Evolutionary conservation across 1,284 basidiomycete species (phyloP), one percentile per base, ranked within the genome.

Genomic region (Malassezia obtusa): DNA sequence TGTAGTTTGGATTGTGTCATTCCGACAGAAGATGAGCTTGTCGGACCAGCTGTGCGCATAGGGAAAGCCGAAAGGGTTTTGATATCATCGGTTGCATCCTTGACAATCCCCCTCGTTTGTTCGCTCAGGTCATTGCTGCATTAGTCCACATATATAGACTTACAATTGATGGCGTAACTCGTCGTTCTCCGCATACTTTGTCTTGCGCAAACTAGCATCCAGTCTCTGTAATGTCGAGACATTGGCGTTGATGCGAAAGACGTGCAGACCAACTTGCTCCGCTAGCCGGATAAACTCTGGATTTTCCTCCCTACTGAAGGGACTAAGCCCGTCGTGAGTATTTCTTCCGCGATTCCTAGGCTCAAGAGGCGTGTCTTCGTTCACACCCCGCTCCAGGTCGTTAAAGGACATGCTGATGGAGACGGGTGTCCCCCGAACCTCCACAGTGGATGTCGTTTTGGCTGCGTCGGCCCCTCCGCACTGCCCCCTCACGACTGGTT

Each of bases 171-270:
- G 44, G 19, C 37, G 40, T 0, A 56, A 32, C 4, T 43, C 33
- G 21, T 46, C 49, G 7, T 31, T 30, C 14, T 31, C 31, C 5
- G 15, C 14, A 19, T 51, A 30, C 22, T 15, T 12, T 3, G 89
- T 89, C 3, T 95, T 80, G 74, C 46, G 60, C n/a, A 63, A 57
- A 25, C 92, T 86, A 67, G 94, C 87, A 11, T 98, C 86, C 21
- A 92, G 80, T 73, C 89, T 88, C 69, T 89, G 77, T 48, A 99
- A 92, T 12, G 87, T 91, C 66, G 91, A 86, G 6, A 96, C 89
- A 76, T 98, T 99, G 57, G 87, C 83, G 70, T 94, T 92, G 78
- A 98, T 89, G 81, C 96, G 95, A 84, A 98, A 96, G 57, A 95
- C 86, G 75, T 96, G 92, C 15, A 96, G 80, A 1, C 89, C 88